Base-by-base conservation (phyloP, 2,329 filamentous ascomycete species). In the Colletotrichum sp. region DNA sequence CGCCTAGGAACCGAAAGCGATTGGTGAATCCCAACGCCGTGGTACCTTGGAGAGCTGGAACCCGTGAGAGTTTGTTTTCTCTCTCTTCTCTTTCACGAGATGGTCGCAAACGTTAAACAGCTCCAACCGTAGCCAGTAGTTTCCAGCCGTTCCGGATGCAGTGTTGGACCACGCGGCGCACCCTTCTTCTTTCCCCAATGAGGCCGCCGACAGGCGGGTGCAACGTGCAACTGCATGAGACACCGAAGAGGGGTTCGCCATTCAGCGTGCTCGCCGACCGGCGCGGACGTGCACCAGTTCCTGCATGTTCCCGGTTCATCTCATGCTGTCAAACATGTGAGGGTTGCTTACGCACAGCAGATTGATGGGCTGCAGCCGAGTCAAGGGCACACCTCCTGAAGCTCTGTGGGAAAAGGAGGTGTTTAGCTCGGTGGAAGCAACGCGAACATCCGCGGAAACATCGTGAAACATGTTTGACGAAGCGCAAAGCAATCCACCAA, bases 21-120 rank as follows among this genome's bases (percentile, higher is more conserved):
- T 73, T 73, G 66, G 70, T 43, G 16, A 38, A 2, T 21, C 8
- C 34, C 51, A 65, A 70, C 18, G 59, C 36, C 36, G 55, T 38
- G 66, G 66, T 70, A 73, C 70, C 70, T 24, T 73, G 70, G 15
- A 65, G 59, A 73, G 66, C 66, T 73, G 70, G 65, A 29, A 33
- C 51, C 18, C 18, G 33, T 13, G 47, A 58, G 47, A 57, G 51
- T 66, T 66, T 57, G 33, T 31, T 24, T 34, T 21, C 29, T 31
- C 29, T 31, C 51, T 51, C n/a, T 51, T 24, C 21, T 51, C n/a
- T 51, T 51, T 51, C 43, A 51, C 43, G n/a, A 51, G n/a, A 18
- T 66, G 7, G 18, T 27, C 34, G 64, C 51, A 66, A 58, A 66
- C 21, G 51, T 66, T 66, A 27, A 34, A 15, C 21, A 34, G 27